These are phyloP conservation scores for Solanum paucissectum DNA, from an alignment of 257 asterid genomes.

Conservation along the genomic window DNA sequence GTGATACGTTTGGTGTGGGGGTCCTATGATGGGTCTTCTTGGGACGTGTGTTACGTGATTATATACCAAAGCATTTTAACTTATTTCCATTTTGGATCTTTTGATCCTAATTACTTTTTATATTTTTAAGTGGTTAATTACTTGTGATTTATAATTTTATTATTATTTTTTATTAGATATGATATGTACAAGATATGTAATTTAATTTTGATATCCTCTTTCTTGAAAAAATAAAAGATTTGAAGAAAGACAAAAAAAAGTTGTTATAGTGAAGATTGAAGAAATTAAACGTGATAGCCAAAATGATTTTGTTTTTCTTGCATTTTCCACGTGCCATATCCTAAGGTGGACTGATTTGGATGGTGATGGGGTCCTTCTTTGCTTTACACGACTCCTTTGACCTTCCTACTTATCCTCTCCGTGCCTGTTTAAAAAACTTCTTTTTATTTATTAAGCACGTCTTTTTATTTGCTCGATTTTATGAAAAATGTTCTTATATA, in stretches of 20 bases:
- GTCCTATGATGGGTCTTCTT: slow-evolving; percentile 3
- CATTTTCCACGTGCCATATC: neutral
- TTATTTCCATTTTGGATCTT: neutral
- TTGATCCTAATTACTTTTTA: too few species aligned
- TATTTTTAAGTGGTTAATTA: too few species aligned
- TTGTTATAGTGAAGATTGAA: neutral
- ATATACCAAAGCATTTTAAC: neutral
- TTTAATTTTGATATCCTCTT: neutral
- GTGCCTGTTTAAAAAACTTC: neutral
- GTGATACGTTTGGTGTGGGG: neutral
- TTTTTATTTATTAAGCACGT: neutral
- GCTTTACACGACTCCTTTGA: neutral
- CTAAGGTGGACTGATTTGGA: neutral
- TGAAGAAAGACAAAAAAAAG: neutral
- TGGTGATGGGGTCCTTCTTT: neutral
- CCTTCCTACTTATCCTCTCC: neutral
- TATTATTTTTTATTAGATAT: neutral
- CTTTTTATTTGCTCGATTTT: neutral
- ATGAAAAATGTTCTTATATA: neutral
- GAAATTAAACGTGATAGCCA: neutral
- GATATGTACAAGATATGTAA: neutral
- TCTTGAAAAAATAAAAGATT: neutral
- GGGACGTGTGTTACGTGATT: slow-evolving; percentile 14
- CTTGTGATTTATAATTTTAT: too few species aligned
- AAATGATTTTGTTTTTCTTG: neutral